A percentile compares a stretch with the other conserved stretches of the same genome.
Conservation (phyloP, 148 eudicot genomes). For the Selenicereus undatus region DNA sequence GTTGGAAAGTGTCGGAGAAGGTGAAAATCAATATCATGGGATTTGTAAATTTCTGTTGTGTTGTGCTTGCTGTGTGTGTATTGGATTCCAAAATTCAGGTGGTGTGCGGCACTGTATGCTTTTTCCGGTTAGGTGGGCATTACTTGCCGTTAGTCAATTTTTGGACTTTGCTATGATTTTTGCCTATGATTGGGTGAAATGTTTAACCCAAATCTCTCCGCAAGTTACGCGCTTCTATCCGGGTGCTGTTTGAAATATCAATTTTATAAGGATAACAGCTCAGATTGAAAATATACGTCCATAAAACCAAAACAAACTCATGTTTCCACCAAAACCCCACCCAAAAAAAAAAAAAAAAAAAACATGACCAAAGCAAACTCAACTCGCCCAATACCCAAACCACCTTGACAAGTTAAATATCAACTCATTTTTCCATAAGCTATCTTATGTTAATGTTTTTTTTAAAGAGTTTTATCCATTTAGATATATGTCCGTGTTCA, state of each 20-base stretch:
- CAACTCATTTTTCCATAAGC: too few species aligned
- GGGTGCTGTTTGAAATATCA: background rate
- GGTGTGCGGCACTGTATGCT: background rate
- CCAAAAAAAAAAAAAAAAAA: too few species aligned
- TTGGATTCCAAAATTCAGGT: conserved; percentile 1
- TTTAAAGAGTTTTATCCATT: too few species aligned
- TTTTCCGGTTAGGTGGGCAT: background rate
- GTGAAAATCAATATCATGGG: background rate
- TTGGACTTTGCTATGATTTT: background rate
- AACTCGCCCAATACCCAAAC: too few species aligned
- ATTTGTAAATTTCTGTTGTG: background rate
- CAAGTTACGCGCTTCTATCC: background rate
- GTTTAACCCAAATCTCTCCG: background rate
- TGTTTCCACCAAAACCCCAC: too few species aligned
- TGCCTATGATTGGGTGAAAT: background rate
- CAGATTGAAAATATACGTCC: background rate
- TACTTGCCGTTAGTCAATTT: background rate
- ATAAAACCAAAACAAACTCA: too few species aligned
- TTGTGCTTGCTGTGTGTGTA: background rate
- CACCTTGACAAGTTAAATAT: too few species aligned
- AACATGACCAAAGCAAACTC: too few species aligned
- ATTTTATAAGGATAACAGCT: too few species aligned
- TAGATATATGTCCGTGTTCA: too few species aligned
- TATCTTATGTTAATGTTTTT: too few species aligned
- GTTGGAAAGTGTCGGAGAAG: conserved; percentile 4